Evolutionary conservation across 129 eudicot genomes (phyloP).

Genomic region (Saussurea involucrata): DNA sequence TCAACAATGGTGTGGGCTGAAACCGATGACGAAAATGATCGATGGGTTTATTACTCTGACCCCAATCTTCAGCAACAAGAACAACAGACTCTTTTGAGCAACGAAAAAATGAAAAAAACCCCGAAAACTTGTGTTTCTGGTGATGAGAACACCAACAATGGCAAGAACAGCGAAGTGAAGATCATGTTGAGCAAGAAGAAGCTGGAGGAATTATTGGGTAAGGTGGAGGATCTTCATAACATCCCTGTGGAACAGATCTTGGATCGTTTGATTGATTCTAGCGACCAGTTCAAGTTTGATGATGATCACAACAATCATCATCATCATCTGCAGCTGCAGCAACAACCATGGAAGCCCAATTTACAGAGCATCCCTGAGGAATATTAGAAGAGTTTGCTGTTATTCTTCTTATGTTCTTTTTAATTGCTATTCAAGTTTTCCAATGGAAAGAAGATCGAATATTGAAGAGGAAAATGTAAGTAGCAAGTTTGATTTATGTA

Average conservation of each 20-base stretch:
- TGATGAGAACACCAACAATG: background rate
- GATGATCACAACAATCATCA: background rate
- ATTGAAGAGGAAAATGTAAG: background rate
- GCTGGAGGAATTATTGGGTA: slow-evolving; percentile 34
- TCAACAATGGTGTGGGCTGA: slow-evolving; percentile 35
- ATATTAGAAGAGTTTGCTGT: background rate
- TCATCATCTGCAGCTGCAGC: slow-evolving; percentile 2
- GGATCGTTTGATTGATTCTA: slow-evolving; percentile 29
- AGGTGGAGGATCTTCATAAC: slow-evolving; percentile 28
- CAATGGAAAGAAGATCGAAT: background rate
- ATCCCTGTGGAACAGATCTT: slow-evolving; percentile 32
- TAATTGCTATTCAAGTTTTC: background rate
- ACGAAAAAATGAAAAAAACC: slow-evolving; percentile 1
- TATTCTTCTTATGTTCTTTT: background rate
- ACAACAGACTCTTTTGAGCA: slow-evolving; percentile 17
- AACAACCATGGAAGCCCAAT: slow-evolving; percentile 37
- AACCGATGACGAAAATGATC: slow-evolving; percentile 26
- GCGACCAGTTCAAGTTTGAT: background rate
- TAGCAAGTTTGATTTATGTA: background rate
- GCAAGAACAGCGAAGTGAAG: slow-evolving; percentile 33
- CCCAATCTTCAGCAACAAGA: slow-evolving; percentile 24
- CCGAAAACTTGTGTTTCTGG: background rate
- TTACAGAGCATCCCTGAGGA: slow-evolving; percentile 43
- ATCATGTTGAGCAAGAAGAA: slow-evolving; percentile 39
- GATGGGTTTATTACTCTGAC: slow-evolving; percentile 24